Conservation (phyloP, 1,139 yeast genomes). For the Geotrichum aggregatum region DNA sequence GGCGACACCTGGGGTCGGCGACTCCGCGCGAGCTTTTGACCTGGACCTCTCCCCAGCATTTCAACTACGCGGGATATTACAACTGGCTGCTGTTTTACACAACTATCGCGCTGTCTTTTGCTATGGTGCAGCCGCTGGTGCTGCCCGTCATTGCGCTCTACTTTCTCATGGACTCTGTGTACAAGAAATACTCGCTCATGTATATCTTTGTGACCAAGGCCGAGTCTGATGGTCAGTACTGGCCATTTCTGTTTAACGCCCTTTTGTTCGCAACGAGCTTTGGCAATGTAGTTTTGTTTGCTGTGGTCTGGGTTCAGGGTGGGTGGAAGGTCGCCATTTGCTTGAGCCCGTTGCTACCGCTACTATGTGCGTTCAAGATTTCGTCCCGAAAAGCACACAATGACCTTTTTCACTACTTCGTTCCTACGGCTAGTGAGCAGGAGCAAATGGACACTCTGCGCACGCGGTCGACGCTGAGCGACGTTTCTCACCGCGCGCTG, state of each 20-base stretch:
- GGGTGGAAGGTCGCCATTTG: constrained; percentile 38
- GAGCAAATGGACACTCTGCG: constrained; percentile 22
- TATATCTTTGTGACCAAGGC: constrained; percentile 41
- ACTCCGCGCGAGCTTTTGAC: constrained; percentile 40
- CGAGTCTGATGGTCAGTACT: constrained; percentile 41
- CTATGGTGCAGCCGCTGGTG: constrained; percentile 42
- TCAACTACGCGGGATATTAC: constrained; percentile 38
- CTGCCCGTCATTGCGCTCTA: constrained; percentile 38
- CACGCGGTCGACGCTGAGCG: constrained; percentile 22
- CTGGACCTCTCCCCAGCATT: constrained; percentile 40
- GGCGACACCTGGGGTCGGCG: constrained; percentile 34
- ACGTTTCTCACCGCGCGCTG: constrained; percentile 25
- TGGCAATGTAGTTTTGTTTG: constrained; percentile 40
- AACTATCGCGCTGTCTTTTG: constrained; percentile 41
- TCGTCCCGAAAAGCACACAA: constrained; percentile 23
- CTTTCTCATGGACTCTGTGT: constrained; percentile 35
- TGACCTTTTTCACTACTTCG: constrained; percentile 33
- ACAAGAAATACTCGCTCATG: constrained; percentile 40
- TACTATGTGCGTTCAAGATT: constrained; percentile 37
- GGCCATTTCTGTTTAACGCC: constrained; percentile 41
- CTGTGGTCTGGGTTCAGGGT: constrained; percentile 42
- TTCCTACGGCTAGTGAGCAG: constrained; percentile 29
- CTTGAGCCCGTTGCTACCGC: constrained; percentile 35
- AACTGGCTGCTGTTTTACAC: constrained; percentile 40
- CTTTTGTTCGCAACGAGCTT: constrained; percentile 38